These are phyloP conservation scores for Suillus decipiens DNA, from an alignment of 768 basidiomycete genomes.

Conservation along the genomic window DNA sequence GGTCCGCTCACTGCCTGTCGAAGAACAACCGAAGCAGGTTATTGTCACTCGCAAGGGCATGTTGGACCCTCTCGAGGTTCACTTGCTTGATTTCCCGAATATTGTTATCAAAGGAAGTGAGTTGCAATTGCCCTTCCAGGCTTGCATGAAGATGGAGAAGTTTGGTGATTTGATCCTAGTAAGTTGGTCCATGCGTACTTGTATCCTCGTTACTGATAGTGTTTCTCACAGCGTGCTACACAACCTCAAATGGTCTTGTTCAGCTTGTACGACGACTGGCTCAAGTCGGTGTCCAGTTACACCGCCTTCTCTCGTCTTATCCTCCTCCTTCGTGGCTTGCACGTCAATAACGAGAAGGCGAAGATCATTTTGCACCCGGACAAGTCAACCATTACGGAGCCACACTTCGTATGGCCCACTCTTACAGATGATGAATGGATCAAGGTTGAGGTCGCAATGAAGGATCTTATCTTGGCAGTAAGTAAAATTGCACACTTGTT, in stretches of 20 bases:
- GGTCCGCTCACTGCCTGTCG: constrained; percentile 96
- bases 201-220: constrained; percentile 2
- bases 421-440: constrained; percentile 96
- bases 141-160: constrained; percentile 99
- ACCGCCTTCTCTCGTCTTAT: constrained; percentile 99
- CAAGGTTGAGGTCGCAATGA: constrained; percentile 98
- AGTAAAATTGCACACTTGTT: constrained; percentile 23
- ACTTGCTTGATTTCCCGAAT: constrained; percentile 99
- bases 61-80: constrained; percentile 97
- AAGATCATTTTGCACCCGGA: constrained; percentile 98
- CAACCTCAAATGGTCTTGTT: constrained; percentile 99
- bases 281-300: constrained; percentile 98
- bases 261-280: constrained; percentile 98
- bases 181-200: constrained; percentile 20
- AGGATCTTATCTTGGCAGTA: constrained; percentile 91
- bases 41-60: constrained; percentile 99
- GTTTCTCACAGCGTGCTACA: constrained; percentile 69
- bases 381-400: constrained; percentile 94
- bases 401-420: constrained; percentile 97
- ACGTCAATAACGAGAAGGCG: constrained; percentile 99
- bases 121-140: constrained; percentile 98
- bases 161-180: constrained; percentile 96
- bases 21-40: constrained; percentile 99
- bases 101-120: constrained; percentile 99
- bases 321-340: constrained; percentile 92